Conservation (phyloP, 352 stramenopile species). For the Saprolegnia diclina region DNA sequence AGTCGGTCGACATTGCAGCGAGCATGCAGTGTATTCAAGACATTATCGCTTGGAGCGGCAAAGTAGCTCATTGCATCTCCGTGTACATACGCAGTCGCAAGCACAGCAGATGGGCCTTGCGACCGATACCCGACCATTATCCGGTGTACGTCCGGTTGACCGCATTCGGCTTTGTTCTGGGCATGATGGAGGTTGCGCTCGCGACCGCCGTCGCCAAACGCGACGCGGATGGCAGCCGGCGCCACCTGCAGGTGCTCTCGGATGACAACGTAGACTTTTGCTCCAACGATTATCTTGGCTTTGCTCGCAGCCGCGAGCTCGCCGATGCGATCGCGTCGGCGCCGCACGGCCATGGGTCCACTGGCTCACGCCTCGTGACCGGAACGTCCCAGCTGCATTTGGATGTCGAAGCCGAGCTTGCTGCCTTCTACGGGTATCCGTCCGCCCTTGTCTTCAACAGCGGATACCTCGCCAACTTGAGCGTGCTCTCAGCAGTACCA, state of each 20-base stretch:
- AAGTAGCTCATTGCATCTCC: no score
- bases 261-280: constrained; percentile 87
- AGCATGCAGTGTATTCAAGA: no score
- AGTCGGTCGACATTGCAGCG: no score
- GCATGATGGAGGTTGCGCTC: neutral
- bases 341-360: constrained; percentile 51
- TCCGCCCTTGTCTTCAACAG: constrained; percentile 94
- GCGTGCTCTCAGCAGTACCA: constrained; percentile 89
- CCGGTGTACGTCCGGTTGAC: no score
- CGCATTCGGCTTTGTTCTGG: neutral
- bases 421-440: constrained; percentile 85
- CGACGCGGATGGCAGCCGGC: constrained; percentile 45
- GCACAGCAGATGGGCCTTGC: no score
- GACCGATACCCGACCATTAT: no score
- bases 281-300: constrained; percentile 96
- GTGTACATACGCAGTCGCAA: no score
- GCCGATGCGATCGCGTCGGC: constrained; percentile 29
- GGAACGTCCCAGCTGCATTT: constrained; percentile 88
- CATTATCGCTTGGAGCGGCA: no score
- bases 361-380: constrained; percentile 92
- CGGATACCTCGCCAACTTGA: constrained; percentile 95
- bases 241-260: constrained; percentile 36
- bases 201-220: constrained; percentile 30
- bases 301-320: constrained; percentile 72
- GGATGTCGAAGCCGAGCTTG: constrained; percentile 78